Conservation (phyloP, 768 basidiomycete genomes). For the Hirschioporus abietinus region DNA sequence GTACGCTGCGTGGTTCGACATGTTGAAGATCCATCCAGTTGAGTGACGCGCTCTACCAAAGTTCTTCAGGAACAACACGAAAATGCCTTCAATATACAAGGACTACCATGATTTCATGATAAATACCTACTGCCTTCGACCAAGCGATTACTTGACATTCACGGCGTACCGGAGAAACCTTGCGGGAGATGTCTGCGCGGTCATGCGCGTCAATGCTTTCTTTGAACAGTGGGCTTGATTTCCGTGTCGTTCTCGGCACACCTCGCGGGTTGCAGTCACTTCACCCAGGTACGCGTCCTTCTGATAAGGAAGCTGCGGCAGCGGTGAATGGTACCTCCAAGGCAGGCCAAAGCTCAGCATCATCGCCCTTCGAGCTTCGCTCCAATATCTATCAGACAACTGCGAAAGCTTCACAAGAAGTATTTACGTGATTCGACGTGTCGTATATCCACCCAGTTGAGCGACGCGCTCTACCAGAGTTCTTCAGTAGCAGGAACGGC, state of each 20-base stretch:
- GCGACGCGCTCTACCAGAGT: constrained; percentile 89
- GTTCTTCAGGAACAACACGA: constrained; percentile 95
- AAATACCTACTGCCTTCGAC: constrained; percentile 93
- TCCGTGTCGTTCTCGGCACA: constrained; percentile 94
- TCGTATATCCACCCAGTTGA: constrained; percentile 90
- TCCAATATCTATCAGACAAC: constrained; percentile 86
- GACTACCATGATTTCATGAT: constrained; percentile 99
- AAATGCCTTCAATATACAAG: constrained; percentile 96
- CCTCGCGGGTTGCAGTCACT: constrained; percentile 94
- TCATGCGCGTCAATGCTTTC: constrained; percentile 99
- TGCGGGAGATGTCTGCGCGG: constrained; percentile 96
- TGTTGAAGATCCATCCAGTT: constrained; percentile 88
- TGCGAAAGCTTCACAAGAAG: constrained; percentile 69
- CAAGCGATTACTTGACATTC: constrained; percentile 93
- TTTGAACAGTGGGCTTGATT: constrained; percentile 98
- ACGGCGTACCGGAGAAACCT: constrained; percentile 95
- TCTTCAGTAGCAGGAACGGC: constrained; percentile 95
- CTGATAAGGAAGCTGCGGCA: constrained; percentile 36
- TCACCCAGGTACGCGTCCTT: constrained; percentile 70
- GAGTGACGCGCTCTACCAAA: constrained; percentile 92
- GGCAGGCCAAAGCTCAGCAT: constrained; percentile 33
- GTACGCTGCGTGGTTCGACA: constrained; percentile 97
- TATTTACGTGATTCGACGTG: constrained; percentile 99
- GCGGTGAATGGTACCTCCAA: constrained; percentile 45
- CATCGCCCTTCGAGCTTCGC: constrained; percentile 82